These are phyloP conservation scores for Candida buenavistaensis DNA, from an alignment of 1,139 yeast genomes.

Conservation along the genomic window DNA sequence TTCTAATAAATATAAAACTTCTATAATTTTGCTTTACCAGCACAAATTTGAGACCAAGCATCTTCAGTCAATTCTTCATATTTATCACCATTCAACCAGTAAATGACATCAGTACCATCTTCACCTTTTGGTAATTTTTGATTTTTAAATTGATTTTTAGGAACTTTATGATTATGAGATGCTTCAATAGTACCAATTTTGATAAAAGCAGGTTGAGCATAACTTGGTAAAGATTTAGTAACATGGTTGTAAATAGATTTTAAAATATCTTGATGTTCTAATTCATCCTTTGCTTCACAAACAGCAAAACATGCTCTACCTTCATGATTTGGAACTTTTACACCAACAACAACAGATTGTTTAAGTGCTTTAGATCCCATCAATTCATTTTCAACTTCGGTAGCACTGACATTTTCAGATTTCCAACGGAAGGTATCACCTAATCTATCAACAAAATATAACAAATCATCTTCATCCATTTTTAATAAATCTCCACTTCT, in stretches of 20 bases:
- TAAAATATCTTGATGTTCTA: slow-evolving; percentile 29
- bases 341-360: slow-evolving; percentile 88
- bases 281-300: slow-evolving; percentile 50
- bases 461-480: slow-evolving; percentile 65
- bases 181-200: slow-evolving; percentile 64
- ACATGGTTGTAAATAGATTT: slow-evolving; percentile 36
- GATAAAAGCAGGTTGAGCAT: slow-evolving; percentile 83
- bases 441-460: slow-evolving; percentile 86
- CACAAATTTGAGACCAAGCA: slow-evolving; percentile 57
- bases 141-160: slow-evolving; percentile 73
- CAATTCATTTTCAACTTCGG: slow-evolving; percentile 82
- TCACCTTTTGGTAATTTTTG: slow-evolving; percentile 76
- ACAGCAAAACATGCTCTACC: slow-evolving; percentile 95
- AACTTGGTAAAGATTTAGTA: slow-evolving; percentile 63
- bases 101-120: slow-evolving; percentile 59
- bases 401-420: slow-evolving; percentile 91
- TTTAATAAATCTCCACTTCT: slow-evolving; percentile 84
- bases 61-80: slow-evolving; percentile 60
- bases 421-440: slow-evolving; percentile 99
- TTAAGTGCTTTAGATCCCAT: slow-evolving; percentile 55
- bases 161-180: slow-evolving; percentile 84
- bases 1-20: too few species aligned
- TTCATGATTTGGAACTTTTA: slow-evolving; percentile 81
- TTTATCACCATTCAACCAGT: slow-evolving; percentile 61
- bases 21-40: slow-evolving; percentile 41